Percentiles rank a stretch among this genome's conserved stretches.
These are phyloP conservation scores for Parafenestella ontariensis DNA, from an alignment of 2,329 filamentous ascomycete species.

Conservation along the genomic window DNA sequence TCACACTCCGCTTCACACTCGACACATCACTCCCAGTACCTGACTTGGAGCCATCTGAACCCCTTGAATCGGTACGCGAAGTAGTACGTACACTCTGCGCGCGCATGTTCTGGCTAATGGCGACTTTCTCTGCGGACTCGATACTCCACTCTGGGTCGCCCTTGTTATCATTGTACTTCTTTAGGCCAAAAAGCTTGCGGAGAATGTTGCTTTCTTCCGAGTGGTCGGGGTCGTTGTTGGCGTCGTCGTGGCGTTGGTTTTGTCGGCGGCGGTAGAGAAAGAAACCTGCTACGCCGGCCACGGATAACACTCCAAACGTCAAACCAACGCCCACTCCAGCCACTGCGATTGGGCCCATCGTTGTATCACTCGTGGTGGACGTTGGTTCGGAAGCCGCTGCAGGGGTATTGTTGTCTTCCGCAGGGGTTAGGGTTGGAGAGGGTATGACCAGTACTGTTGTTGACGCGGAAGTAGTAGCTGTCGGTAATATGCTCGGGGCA, in stretches of 20 bases:
- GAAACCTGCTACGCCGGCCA: constrained; percentile 16
- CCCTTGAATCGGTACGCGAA: constrained; percentile 4
- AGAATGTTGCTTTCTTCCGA: background rate
- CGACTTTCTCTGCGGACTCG: constrained; percentile 26
- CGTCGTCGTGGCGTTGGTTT: background rate
- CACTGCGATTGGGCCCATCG: background rate
- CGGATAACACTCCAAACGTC: constrained; percentile 18
- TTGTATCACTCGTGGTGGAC: background rate
- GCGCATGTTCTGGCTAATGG: constrained; percentile 17
- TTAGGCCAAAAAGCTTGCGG: constrained; percentile 8
- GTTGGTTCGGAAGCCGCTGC: constrained; percentile 1
- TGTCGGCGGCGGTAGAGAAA: constrained; percentile 20
- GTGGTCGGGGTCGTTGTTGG: background rate
- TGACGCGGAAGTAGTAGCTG: constrained; percentile 10
- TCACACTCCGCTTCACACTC: background rate
- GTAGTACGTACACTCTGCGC: constrained; percentile 15
- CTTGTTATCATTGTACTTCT: background rate
- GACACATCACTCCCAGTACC: background rate
- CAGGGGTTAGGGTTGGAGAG: background rate
- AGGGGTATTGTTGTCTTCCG: background rate
- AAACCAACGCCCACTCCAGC: constrained; percentile 28
- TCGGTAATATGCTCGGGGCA: background rate
- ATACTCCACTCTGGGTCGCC: constrained; percentile 27
- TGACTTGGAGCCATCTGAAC: background rate
- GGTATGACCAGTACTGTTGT: constrained; percentile 11